Conservation (phyloP, 2,329 filamentous ascomycete species). For the Albifimbria verrucaria region DNA sequence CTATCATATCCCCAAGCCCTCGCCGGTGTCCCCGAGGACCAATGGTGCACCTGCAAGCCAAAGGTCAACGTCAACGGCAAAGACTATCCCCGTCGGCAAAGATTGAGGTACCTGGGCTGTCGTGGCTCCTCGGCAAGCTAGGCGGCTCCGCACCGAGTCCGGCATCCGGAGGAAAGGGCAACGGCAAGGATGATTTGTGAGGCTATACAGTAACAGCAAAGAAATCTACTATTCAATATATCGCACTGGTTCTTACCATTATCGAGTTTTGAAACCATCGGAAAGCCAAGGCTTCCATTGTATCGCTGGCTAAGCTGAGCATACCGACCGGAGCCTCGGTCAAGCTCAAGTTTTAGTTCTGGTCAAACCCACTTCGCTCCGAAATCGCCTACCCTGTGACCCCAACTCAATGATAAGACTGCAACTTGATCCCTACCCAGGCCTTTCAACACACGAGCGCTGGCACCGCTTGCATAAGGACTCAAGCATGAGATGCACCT, state of each 20-base stretch:
- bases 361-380: neutral
- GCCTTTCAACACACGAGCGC: no score
- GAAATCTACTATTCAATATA: no score
- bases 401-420: slow-evolving; percentile 1
- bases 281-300: no score
- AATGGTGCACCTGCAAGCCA: slow-evolving; percentile 47
- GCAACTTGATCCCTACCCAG: no score
- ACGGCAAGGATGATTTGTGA: neutral
- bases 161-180: neutral
- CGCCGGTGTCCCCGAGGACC: slow-evolving; percentile 36
- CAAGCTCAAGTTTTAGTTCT: neutral
- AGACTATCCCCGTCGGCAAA: slow-evolving; percentile 43
- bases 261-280: no score
- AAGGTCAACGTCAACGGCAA: slow-evolving; percentile 40
- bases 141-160: slow-evolving; percentile 5
- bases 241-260: no score
- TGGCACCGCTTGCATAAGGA: no score
- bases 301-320: no score
- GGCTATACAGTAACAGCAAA: neutral
- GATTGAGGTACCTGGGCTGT: slow-evolving; percentile 34
- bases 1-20: slow-evolving; percentile 42
- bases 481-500: no score
- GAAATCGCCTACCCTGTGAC: neutral
- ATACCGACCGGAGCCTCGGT: neutral
- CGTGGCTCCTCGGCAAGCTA: slow-evolving; percentile 30